Evolutionary conservation across 1,139 yeast genomes (phyloP).

Genomic region (Hemisphaericaspora lyxosophila): DNA sequence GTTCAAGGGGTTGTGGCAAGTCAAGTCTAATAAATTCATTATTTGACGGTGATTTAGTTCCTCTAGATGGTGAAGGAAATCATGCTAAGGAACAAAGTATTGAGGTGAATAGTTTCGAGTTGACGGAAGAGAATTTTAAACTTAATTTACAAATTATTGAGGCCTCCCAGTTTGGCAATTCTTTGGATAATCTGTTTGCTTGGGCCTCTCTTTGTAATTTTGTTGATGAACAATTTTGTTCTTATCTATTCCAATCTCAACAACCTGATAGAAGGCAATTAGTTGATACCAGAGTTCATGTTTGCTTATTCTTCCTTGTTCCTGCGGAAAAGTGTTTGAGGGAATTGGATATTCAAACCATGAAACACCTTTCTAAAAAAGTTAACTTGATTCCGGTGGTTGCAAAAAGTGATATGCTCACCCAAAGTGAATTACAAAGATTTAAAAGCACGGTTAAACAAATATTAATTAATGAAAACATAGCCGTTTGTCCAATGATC

Average conservation of each 20-base stretch:
- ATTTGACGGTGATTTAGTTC: conserved; percentile 25
- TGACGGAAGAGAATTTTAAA: conserved; percentile 52
- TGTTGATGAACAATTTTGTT: conserved; percentile 61
- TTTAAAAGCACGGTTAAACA: conserved; percentile 48
- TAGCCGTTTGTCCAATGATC: conserved; percentile 58
- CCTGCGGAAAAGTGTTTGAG: conserved; percentile 56
- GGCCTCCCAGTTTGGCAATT: conserved; percentile 35
- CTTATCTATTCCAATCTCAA: conserved; percentile 61
- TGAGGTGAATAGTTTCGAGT: conserved; percentile 36
- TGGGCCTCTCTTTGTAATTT: conserved; percentile 61
- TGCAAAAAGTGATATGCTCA: conserved; percentile 78
- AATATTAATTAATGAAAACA: conserved; percentile 47
- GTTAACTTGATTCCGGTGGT: conserved; percentile 94
- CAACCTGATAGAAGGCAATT: conserved; percentile 61
- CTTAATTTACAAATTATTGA: conserved; percentile 49
- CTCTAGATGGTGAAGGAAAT: neutral
- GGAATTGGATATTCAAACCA: conserved; percentile 66
- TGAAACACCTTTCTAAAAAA: conserved; percentile 83
- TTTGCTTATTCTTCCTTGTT: conserved; percentile 68
- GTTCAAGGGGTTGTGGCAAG: conserved; percentile 78
- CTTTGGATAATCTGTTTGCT: conserved; percentile 44
- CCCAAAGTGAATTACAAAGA: conserved; percentile 33
- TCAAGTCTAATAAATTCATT: conserved; percentile 71
- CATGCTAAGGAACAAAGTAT: conserved; percentile 1
- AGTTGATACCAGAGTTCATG: conserved; percentile 67